Evolutionary conservation across 192 early-diverging fungal species (phyloP).

Genomic region (Kickxella alabastrina): DNA sequence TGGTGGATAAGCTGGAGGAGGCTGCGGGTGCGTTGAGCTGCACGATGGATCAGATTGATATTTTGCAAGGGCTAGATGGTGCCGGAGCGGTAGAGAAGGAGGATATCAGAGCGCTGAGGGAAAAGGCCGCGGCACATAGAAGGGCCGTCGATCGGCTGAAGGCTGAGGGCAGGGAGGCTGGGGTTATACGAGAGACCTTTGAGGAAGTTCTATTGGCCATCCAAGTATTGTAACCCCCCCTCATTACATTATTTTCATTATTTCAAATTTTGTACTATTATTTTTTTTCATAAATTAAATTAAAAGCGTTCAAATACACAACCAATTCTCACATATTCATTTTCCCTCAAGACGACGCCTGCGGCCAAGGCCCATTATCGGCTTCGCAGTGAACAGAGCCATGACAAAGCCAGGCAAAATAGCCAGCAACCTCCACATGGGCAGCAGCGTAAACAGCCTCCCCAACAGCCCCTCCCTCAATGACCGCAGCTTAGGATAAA

Average conservation of each 20-base stretch:
- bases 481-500: slow-evolving; percentile 18
- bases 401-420: slow-evolving; percentile 25
- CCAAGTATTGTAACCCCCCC: slow-evolving; percentile 16
- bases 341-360: no score
- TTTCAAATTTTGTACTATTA: not conserved
- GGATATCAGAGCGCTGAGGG: slow-evolving; percentile 5
- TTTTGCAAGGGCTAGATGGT: slow-evolving; percentile 16
- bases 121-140: slow-evolving; percentile 6
- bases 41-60: slow-evolving; percentile 12
- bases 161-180: slow-evolving; percentile 18
- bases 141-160: slow-evolving; percentile 13
- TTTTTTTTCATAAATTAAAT: no score
- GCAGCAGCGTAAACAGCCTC: slow-evolving; percentile 27
- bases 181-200: slow-evolving; percentile 31
- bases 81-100: no score
- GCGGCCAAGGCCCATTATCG: slow-evolving; percentile 15
- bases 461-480: slow-evolving; percentile 15
- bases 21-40: slow-evolving; percentile 8
- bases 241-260: not conserved
- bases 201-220: slow-evolving; percentile 36
- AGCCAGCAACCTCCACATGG: slow-evolving; percentile 37
- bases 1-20: slow-evolving; percentile 32
- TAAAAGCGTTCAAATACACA: no score
- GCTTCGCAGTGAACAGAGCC: slow-evolving; percentile 20
- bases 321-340: no score